A percentile compares a stretch with the other conserved stretches of the same genome.
Evolutionary conservation across 2,329 filamentous ascomycete species (phyloP).

Genomic region (Ceratocystis diversiconidia): DNA sequence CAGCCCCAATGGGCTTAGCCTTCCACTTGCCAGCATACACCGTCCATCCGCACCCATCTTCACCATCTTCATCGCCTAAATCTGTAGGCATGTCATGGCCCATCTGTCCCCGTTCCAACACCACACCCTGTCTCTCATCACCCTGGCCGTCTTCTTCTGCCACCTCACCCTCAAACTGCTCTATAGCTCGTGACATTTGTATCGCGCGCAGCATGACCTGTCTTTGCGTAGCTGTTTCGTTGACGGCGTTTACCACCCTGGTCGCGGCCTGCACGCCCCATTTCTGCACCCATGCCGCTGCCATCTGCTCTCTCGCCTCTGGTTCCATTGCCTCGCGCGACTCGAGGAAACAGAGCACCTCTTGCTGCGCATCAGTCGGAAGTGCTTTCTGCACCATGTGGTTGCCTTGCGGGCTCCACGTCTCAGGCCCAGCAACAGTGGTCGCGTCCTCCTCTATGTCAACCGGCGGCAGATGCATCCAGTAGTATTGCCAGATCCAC

Average conservation of each 20-base stretch:
- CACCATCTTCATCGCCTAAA: conserved; percentile 23
- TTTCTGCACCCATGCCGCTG: conserved; percentile 24
- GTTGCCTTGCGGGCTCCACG: not conserved
- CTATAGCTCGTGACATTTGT: conserved; percentile 31
- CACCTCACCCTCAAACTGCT: conserved; percentile 21
- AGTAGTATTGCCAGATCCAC: conserved; percentile 89
- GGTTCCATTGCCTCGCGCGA: conserved; percentile 16
- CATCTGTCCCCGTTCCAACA: conserved; percentile 24
- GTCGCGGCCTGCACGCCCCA: conserved; percentile 26
- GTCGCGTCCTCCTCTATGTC: not conserved
- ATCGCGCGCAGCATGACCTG: conserved; percentile 32
- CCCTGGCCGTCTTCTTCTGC: conserved; percentile 7
- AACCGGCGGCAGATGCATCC: conserved; percentile 39
- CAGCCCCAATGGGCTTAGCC: conserved; percentile 18
- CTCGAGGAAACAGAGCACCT: not conserved
- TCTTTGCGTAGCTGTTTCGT: conserved; percentile 31
- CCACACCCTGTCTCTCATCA: conserved; percentile 32
- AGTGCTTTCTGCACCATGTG: not conserved
- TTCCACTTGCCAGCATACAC: conserved; percentile 17
- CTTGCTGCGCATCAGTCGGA: conserved; percentile 8
- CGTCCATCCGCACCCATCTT: conserved; percentile 17
- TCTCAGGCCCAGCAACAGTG: not conserved
- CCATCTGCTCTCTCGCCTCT: conserved; percentile 22
- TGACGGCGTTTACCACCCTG: conserved; percentile 27
- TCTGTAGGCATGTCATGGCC: conserved; percentile 19